These are phyloP conservation scores for Picea engelmannii DNA, from an alignment of 83 land plant species.

Conservation along the genomic window DNA sequence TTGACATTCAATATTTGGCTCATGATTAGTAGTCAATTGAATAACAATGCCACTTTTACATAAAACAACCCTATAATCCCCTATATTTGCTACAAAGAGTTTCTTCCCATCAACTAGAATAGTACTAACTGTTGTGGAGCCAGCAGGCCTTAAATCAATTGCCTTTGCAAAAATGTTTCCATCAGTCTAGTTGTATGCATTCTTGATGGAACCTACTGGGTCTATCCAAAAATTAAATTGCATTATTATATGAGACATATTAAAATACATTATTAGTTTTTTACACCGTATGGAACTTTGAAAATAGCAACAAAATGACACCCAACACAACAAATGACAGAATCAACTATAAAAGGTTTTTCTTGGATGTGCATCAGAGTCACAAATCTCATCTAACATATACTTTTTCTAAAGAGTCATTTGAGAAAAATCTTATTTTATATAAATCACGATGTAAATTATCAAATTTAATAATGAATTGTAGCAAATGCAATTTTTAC, in stretches of 20 bases:
- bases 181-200: constrained; percentile 70
- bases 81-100: constrained; percentile 73
- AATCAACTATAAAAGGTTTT: background rate
- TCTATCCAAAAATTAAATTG: constrained; percentile 68
- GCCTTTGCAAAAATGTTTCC: constrained; percentile 50
- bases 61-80: constrained; percentile 85
- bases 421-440: background rate
- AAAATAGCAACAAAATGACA: background rate
- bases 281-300: background rate
- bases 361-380: background rate
- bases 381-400: background rate
- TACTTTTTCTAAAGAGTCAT: background rate
- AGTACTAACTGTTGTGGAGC: constrained; percentile 89
- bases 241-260: constrained; percentile 7
- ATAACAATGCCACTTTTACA: constrained; percentile 47
- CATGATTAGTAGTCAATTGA: constrained; percentile 79
- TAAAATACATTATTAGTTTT: background rate
- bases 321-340: background rate
- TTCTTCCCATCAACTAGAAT: constrained; percentile 63
- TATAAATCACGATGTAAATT: no score
- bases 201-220: constrained; percentile 53
- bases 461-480: no score
- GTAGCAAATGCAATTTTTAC: no score
- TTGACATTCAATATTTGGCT: constrained; percentile 57
- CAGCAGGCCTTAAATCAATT: constrained; percentile 57